A percentile compares a stretch with the other conserved stretches of the same genome.
These are phyloP conservation scores for Astragalus glycyphyllos DNA, from an alignment of 306 rosid species.

Conservation along the genomic window DNA sequence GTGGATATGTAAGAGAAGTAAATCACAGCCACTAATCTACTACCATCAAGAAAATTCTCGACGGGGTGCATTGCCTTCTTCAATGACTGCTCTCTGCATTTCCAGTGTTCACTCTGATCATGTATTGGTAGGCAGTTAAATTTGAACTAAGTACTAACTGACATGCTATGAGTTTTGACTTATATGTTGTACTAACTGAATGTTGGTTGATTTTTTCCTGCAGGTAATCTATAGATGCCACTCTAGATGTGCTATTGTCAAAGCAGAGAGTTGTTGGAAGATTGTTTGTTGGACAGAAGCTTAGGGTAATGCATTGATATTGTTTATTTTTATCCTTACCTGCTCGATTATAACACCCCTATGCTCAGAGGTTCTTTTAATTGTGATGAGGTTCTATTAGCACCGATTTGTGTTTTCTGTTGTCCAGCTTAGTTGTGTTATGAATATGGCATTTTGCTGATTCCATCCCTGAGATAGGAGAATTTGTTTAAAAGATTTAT, in stretches of 20 bases:
- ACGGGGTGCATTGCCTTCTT: slow-evolving; percentile 82
- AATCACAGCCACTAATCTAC: slow-evolving; percentile 65
- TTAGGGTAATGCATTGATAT: slow-evolving; percentile 58
- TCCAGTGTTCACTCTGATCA: slow-evolving; percentile 59
- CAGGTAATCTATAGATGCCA: slow-evolving; percentile 81
- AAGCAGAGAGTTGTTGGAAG: slow-evolving; percentile 68
- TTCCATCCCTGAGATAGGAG: too few species aligned
- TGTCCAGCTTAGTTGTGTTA: too few species aligned
- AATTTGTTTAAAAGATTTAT: too few species aligned
- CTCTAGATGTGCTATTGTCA: slow-evolving; percentile 71
- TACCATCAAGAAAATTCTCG: slow-evolving; percentile 75
- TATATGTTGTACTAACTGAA: neutral
- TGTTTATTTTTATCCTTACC: neutral
- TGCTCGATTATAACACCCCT: slow-evolving; percentile 11
- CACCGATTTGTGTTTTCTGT: neutral
- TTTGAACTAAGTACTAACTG: slow-evolving; percentile 82
- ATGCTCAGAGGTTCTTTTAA: too few species aligned
- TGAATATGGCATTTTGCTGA: too few species aligned
- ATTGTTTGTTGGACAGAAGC: slow-evolving; percentile 85
- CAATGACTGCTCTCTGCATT: slow-evolving; percentile 76
- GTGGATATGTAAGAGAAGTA: slow-evolving; percentile 88
- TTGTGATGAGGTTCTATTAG: too few species aligned
- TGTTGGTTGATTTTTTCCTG: slow-evolving; percentile 39
- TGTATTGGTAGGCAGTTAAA: slow-evolving; percentile 48
- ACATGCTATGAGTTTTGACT: slow-evolving; percentile 53